These are phyloP conservation scores for Camptophora hylomeconis DNA, from an alignment of 2,329 filamentous ascomycete genomes.

Conservation along the genomic window DNA sequence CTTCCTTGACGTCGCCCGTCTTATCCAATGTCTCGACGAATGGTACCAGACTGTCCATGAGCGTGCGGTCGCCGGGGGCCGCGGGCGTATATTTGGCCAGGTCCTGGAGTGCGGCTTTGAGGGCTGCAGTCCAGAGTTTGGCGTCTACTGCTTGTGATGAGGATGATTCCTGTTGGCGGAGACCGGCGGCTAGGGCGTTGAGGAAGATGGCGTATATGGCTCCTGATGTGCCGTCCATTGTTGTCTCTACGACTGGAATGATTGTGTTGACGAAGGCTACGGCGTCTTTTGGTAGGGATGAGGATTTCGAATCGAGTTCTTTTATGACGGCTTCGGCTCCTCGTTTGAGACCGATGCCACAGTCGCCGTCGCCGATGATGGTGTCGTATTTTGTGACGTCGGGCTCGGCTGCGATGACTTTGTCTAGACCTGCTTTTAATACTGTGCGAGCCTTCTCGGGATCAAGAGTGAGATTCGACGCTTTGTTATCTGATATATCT, in stretches of 20 bases:
- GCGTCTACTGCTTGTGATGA: slow-evolving; percentile 33
- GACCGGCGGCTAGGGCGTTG: slow-evolving; percentile 64
- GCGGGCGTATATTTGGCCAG: slow-evolving; percentile 80
- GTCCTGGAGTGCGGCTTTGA: slow-evolving; percentile 56
- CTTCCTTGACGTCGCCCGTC: slow-evolving; percentile 54
- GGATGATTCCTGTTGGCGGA: slow-evolving; percentile 39
- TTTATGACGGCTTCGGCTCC: slow-evolving; percentile 57
- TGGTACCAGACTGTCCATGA: slow-evolving; percentile 79
- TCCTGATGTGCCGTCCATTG: slow-evolving; percentile 65
- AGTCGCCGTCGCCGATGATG: slow-evolving; percentile 81
- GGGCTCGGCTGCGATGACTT: slow-evolving; percentile 50
- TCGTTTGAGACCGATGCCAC: slow-evolving; percentile 71
- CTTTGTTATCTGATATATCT: slow-evolving; percentile 31
- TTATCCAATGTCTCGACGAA: slow-evolving; percentile 62
- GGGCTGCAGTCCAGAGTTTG: slow-evolving; percentile 51
- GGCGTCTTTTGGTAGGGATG: slow-evolving; percentile 40
- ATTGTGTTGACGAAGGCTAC: slow-evolving; percentile 48
- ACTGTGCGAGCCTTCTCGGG: slow-evolving; percentile 36
- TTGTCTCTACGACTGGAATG: slow-evolving; percentile 51
- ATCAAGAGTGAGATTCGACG: slow-evolving; percentile 44
- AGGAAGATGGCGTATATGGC: slow-evolving; percentile 79
- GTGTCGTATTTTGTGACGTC: slow-evolving; percentile 59
- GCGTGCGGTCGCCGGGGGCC: slow-evolving; percentile 72
- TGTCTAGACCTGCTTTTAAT: slow-evolving; percentile 42
- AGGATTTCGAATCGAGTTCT: slow-evolving; percentile 27